Evolutionary conservation across 1,284 basidiomycete genomes (phyloP), one percentile per base, ranked within the genome.

Genomic region (Exobasidium rhododendri): DNA sequence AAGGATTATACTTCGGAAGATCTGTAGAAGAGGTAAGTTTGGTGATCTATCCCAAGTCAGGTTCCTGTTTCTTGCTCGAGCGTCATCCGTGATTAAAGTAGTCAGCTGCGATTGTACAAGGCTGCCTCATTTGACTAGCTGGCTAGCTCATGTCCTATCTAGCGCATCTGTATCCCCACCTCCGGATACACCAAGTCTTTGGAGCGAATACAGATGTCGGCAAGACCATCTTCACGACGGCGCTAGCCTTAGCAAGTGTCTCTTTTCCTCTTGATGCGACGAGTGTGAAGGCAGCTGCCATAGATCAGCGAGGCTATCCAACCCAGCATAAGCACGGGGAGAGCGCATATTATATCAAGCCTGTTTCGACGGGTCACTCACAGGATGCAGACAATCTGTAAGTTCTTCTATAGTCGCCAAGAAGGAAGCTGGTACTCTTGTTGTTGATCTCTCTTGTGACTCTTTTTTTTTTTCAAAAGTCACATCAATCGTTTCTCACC

Each of bases 191-290:
- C 46, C 74, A 79, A 56, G 64, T 79, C 24, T 78, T 79, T 68
- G 78, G 78, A 20, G 77, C 78, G 13, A 77, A 78, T 60, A 79
- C 78, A 4, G 78, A 79, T 52, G 78, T 78, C 0, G 78, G 78
- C 63, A 79, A 79, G 68, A 78, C 78, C 17, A 74, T 79, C 58
- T 76, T 79, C 60, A 67, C 77, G n/a, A 79, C 78, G 4, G 78
- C 73, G 1, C 67, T 77, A 20, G 78, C 78, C 22, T 70, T 71
- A 5, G 65, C 73, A 4, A 55, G 52, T 44, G 52, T 59, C 64
- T 2, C 64, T 68, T 0, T 69, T 68, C 0, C 52, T 62, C 35
- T 50, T 26, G 22, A 5, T 4, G 56, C n/a, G 10, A 51, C 30
- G 4, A 43, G 26, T 47, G 56, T n/a, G 3, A n/a, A 43, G 11